These are phyloP conservation scores for Cocos nucifera DNA, from an alignment of 176 grass and related monocot genomes.

Conservation along the genomic window DNA sequence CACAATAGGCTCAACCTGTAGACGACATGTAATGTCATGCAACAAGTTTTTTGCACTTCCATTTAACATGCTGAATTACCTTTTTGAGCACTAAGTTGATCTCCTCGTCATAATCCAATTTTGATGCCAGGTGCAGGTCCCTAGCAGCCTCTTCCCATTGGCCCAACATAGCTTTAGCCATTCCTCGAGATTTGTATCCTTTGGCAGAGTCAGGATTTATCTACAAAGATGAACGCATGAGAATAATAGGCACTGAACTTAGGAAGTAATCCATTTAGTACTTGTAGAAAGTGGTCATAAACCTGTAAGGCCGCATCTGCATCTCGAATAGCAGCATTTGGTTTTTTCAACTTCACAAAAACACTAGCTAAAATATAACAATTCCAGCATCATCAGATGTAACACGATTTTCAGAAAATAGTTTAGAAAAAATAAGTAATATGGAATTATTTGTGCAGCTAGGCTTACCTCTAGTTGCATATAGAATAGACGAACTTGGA, in stretches of 20 bases:
- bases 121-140: slow-evolving; percentile 54
- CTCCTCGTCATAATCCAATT: slow-evolving; percentile 71
- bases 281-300: background rate
- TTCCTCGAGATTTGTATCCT: slow-evolving; percentile 69
- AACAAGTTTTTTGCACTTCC: slow-evolving; percentile 9
- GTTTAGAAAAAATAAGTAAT: no score
- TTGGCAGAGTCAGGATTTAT: slow-evolving; percentile 73
- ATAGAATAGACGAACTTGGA: slow-evolving; percentile 58
- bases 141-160: slow-evolving; percentile 59
- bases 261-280: no score
- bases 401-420: no score
- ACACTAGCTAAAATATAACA: slow-evolving; percentile 30
- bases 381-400: no score
- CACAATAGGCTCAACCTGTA: slow-evolving; percentile 64
- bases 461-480: slow-evolving; percentile 51
- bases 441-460: no score
- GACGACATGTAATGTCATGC: slow-evolving; percentile 7
- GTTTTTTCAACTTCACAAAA: slow-evolving; percentile 46
- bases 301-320: slow-evolving; percentile 61
- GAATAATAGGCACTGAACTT: no score
- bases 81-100: slow-evolving; percentile 53
- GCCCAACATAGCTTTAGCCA: slow-evolving; percentile 62
- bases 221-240: slow-evolving; percentile 17
- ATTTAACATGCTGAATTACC: slow-evolving; percentile 20
- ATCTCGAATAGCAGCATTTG: slow-evolving; percentile 63